Evolutionary conservation across 306 rosid species (phyloP).

Genomic region (Sicyos baderoa): DNA sequence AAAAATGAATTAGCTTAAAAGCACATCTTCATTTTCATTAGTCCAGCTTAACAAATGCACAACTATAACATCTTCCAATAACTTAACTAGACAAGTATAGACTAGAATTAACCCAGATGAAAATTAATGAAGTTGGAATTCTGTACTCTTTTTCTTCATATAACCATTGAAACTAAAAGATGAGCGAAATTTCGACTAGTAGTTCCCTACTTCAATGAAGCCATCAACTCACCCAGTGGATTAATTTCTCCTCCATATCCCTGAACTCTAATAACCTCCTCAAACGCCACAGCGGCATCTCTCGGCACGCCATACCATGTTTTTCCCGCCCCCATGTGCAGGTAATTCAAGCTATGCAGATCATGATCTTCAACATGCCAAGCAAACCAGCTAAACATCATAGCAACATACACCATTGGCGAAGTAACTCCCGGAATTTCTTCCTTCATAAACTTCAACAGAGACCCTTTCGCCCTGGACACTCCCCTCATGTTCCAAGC

Average conservation of each 20-base stretch:
- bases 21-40: not conserved
- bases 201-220: not conserved
- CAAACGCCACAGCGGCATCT: constrained; percentile 90
- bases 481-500: constrained; percentile 94
- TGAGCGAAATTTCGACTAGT: constrained; percentile 20
- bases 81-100: not conserved
- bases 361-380: constrained; percentile 99
- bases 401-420: constrained; percentile 91
- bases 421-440: constrained; percentile 98
- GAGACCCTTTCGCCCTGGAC: constrained; percentile 73
- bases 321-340: constrained; percentile 87
- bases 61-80: not conserved
- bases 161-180: constrained; percentile 2
- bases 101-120: not conserved
- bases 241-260: constrained; percentile 92
- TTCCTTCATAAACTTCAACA: constrained; percentile 95
- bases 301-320: constrained; percentile 97
- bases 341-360: constrained; percentile 85
- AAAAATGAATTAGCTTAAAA: not conserved
- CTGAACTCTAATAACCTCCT: constrained; percentile 88
- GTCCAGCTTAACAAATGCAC: not conserved
- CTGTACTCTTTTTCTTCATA: not conserved
- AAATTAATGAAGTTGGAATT: not conserved
- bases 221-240: constrained; percentile 76
- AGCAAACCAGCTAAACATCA: constrained; percentile 98